Conservation (phyloP, 1,284 basidiomycete species). For the Marasmius oreades region DNA sequence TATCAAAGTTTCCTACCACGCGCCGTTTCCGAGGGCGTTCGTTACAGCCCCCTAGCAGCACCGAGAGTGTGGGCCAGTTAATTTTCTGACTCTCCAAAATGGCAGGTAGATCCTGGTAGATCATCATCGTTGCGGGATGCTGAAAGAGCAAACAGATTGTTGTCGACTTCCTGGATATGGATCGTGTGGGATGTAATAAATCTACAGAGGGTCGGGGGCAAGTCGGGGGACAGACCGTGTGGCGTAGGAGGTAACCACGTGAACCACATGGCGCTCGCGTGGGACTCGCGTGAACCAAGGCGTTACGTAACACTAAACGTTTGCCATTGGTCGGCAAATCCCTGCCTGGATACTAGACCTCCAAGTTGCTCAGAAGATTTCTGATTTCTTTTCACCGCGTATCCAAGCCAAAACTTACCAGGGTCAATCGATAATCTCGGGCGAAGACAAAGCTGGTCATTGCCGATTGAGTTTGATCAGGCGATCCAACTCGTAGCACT, state of each 20-base stretch:
- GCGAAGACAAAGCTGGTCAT: no score
- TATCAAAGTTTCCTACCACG: not conserved
- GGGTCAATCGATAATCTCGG: no score
- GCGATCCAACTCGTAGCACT: no score
- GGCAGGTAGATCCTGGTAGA: no score
- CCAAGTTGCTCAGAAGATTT: not conserved
- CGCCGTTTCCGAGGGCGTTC: not conserved
- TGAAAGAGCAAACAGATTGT: no score
- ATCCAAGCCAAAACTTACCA: no score
- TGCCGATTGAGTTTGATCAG: no score
- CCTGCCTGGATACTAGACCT: not conserved
- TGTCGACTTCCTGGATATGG: no score
- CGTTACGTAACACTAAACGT: not conserved
- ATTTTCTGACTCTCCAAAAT: not conserved
- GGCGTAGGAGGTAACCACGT: not conserved
- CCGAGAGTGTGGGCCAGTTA: not conserved
- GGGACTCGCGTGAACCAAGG: not conserved
- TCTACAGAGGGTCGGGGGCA: not conserved
- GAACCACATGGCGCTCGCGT: not conserved
- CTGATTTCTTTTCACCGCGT: no score
- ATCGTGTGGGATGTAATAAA: not conserved
- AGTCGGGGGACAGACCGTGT: no score
- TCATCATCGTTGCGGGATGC: no score
- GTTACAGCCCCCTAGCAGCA: not conserved
- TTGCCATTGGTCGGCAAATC: not conserved